Evolutionary conservation across 2,329 filamentous ascomycete species (phyloP).

Genomic region (Phaeosphaeria sp.): DNA sequence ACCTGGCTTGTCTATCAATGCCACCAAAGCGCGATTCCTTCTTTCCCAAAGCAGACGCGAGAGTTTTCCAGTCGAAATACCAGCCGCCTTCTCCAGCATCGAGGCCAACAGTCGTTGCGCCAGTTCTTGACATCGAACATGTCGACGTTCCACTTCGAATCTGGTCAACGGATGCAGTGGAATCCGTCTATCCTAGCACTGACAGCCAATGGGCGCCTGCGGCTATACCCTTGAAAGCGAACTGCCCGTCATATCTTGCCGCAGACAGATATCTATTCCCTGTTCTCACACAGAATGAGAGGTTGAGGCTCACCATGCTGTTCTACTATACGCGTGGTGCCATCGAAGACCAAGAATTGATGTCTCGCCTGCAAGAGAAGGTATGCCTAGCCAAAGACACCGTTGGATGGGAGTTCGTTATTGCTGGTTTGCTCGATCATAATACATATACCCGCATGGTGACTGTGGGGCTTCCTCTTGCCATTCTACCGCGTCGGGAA

Average conservation of each 20-base stretch:
- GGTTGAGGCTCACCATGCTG: constrained; percentile 47
- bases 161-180: constrained; percentile 21
- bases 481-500: constrained; percentile 54
- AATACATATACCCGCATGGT: constrained; percentile 54
- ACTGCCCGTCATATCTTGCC: constrained; percentile 10
- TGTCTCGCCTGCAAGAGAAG: constrained; percentile 53
- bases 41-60: constrained; percentile 36
- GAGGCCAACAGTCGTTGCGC: constrained; percentile 27
- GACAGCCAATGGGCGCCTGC: constrained; percentile 23
- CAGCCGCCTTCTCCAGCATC: constrained; percentile 15
- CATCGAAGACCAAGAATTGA: constrained; percentile 49
- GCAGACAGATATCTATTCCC: constrained; percentile 45
- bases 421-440: constrained; percentile 53
- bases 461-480: constrained; percentile 51
- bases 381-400: constrained; percentile 50
- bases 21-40: constrained; percentile 21
- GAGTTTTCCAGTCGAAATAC: constrained; percentile 28
- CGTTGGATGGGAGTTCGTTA: constrained; percentile 56
- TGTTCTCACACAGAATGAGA: constrained; percentile 45
- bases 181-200: constrained; percentile 22
- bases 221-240: constrained; percentile 21
- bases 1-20: too few species aligned
- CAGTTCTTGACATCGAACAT: constrained; percentile 32
- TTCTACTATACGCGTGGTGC: constrained; percentile 55
- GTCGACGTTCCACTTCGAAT: constrained; percentile 20